Evolutionary conservation across 768 basidiomycete species (phyloP), one percentile per base, ranked within the genome.

Genomic region (Pisolithus albus): DNA sequence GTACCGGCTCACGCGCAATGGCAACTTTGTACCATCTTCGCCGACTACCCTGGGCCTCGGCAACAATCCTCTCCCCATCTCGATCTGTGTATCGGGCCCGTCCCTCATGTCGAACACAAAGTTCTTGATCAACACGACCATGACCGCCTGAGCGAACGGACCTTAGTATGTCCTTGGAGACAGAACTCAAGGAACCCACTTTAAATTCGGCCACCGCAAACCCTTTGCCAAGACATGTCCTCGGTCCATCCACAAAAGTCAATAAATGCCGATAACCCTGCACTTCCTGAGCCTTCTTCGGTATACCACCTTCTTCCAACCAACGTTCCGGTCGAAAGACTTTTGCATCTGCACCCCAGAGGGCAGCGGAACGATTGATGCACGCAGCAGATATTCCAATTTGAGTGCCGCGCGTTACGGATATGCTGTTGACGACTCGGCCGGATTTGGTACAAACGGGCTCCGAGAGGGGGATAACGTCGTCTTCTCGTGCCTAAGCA

Each of bases 251-350:
- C 2, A 66, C 57, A 53, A 78, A 78, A 0, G 72, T 74, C 50
- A 74, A 62, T 2, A 77, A 49, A 37, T 77, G 75, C 16, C 64
- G 60, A 32, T 71, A 65, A 1, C 72, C 70, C 36, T 68, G 68
- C 38, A 73, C 57, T 28, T 67, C 66, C 30, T 68, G 61, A 7
- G 69, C 71, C 26, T 57, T 52, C 40, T 54, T 55, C 7, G 38
- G 11, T 44, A 43, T 3, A 55, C 56, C 6, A 59, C 54, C 4
- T 67, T 64, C 5, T 56, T 61, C 57, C 9, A 86, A 66, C 86
- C 86, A 88, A 5, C 86, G 71, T 50, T 81, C 80, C 0, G 85
- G 86, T 41, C 75, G 70, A 62, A 82, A 88, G 42, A 74, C 74
- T 21, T 74, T 72, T 3, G 82, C 75, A 52, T 82, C 76, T 0